phyloP scores from a whole-genome alignment of 345 rosid genomes.

The Tarenaya hassleriana region DNA sequence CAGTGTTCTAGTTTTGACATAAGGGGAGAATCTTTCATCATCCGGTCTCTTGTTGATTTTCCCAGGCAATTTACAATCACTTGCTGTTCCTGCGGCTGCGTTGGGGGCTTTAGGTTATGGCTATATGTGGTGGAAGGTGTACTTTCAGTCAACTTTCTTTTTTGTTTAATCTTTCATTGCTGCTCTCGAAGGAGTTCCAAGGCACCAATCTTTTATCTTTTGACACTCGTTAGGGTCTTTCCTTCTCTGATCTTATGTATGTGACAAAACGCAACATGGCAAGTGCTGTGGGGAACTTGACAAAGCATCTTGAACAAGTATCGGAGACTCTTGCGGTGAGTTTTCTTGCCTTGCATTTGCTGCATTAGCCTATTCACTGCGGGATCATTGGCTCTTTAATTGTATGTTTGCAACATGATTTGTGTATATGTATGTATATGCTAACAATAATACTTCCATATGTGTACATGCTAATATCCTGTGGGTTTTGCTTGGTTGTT shows the following conservation, averaged over 20 bases:
- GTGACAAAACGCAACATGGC: slow-evolving; percentile 80
- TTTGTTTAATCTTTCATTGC: background rate
- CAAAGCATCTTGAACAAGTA: slow-evolving; percentile 71
- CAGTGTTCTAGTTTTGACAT: no score
- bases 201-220: background rate
- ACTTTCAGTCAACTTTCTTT: background rate
- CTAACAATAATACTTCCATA: no score
- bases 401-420: background rate
- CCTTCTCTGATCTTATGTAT: slow-evolving; percentile 83
- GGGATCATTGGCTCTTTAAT: no score
- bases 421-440: background rate
- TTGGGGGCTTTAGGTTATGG: slow-evolving; percentile 92
- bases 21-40: background rate
- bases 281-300: slow-evolving; percentile 71
- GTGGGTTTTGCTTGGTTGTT: slow-evolving; percentile 21
- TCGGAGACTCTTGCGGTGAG: slow-evolving; percentile 73
- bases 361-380: no score
- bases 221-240: slow-evolving; percentile 51
- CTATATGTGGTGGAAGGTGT: slow-evolving; percentile 99
- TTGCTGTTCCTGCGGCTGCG: slow-evolving; percentile 72
- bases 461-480: no score
- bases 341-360: slow-evolving; percentile 5
- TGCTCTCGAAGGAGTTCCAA: background rate
- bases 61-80: slow-evolving; percentile 30
- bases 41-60: background rate